phyloP scores from a whole-genome alignment of 176 grass and related monocot species.

The Zoysia japonica region DNA sequence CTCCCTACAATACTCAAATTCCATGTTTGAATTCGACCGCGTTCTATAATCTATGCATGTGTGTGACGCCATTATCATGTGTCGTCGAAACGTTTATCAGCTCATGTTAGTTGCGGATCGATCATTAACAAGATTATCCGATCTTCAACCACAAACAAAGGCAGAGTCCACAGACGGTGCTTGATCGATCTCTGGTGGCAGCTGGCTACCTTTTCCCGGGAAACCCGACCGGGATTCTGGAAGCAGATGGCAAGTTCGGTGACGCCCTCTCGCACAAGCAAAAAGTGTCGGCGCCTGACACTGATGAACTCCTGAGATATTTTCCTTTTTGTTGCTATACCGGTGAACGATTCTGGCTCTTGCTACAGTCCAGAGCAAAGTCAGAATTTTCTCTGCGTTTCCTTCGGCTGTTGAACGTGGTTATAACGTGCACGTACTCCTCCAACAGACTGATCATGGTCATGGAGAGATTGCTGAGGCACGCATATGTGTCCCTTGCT shows the following conservation, averaged over 20 bases:
- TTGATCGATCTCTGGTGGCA: not conserved
- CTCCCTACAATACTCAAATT: not conserved
- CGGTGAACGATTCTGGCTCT: not conserved
- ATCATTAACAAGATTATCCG: too few species aligned
- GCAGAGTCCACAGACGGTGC: not conserved
- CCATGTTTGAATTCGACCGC: not conserved
- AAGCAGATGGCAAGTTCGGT: not conserved
- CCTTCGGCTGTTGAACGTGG: constrained; percentile 31
- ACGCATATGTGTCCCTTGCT: not conserved
- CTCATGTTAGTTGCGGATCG: not conserved
- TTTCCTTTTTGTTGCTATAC: not conserved
- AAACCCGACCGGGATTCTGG: not conserved
- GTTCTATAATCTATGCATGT: not conserved
- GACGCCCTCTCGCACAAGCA: not conserved
- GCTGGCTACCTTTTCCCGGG: not conserved
- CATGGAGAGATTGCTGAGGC: not conserved
- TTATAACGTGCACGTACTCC: constrained; percentile 41
- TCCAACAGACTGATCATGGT: constrained; percentile 15
- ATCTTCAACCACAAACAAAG: too few species aligned
- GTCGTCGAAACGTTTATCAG: not conserved
- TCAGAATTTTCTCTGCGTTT: constrained; percentile 22
- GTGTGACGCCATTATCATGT: not conserved
- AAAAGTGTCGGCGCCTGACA: constrained; percentile 13
- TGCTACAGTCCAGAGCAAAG: not conserved
- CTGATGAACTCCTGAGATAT: not conserved